Percentiles rank a stretch among this genome's conserved stretches.
Conservation (phyloP, 73 alveolate species). For the Tetrahymena borealis region DNA sequence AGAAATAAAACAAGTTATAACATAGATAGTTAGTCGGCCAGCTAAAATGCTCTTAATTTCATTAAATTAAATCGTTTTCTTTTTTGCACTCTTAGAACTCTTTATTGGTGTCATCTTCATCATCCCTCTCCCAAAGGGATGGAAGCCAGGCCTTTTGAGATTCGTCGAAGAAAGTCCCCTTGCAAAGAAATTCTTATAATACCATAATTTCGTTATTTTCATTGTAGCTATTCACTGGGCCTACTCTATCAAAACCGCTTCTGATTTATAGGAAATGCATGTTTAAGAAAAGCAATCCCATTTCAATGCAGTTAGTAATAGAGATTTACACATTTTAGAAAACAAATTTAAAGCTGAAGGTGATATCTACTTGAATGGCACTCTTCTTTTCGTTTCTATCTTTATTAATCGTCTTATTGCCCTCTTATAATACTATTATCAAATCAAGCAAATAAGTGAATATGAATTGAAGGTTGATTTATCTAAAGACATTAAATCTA, state of each 20-base stretch:
- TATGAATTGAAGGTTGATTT: not conserved
- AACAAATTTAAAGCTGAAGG: not conserved
- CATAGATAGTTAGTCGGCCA: not conserved
- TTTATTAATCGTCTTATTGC: not conserved
- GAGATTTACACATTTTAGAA: not conserved
- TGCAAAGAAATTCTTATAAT: not conserved
- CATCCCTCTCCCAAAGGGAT: not conserved
- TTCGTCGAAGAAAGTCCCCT: not conserved
- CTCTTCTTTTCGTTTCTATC: not conserved
- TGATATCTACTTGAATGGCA: not conserved
- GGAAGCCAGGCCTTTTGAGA: not conserved
- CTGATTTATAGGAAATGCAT: not conserved
- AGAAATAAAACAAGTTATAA: not conserved
- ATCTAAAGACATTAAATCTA: not conserved
- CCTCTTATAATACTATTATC: not conserved
- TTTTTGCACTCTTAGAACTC: not conserved
- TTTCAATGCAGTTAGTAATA: not conserved
- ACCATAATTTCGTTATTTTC: not conserved
- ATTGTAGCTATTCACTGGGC: not conserved
- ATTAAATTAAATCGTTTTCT: not conserved
- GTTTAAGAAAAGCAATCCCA: not conserved
- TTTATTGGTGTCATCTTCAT: not conserved
- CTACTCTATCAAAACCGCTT: not conserved
- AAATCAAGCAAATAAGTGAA: not conserved
- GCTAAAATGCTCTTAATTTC: not conserved